Percentiles rank a stretch among this genome's conserved stretches.
These are phyloP conservation scores for Xylaria sp. DNA, from an alignment of 2,329 filamentous ascomycete genomes.

Conservation along the genomic window DNA sequence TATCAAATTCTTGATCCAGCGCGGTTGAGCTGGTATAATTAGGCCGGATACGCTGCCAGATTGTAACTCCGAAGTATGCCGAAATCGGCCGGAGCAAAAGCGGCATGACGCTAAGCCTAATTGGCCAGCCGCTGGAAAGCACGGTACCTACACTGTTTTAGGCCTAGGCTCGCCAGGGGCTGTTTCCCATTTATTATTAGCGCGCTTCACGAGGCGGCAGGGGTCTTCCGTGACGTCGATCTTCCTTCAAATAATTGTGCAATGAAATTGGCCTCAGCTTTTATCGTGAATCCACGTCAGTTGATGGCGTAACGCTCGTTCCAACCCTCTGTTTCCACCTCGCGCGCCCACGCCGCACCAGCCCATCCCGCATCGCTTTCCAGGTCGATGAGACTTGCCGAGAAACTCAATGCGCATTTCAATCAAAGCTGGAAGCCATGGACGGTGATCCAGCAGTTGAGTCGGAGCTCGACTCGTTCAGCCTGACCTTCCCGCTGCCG, in stretches of 20 bases:
- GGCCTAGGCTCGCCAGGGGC: neutral
- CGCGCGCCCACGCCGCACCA: neutral
- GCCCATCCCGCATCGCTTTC: neutral
- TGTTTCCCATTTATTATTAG: slow-evolving; percentile 17
- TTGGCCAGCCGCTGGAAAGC: too few species aligned
- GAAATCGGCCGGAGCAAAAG: too few species aligned
- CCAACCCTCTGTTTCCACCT: slow-evolving; percentile 6
- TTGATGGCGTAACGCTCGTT: slow-evolving; percentile 26
- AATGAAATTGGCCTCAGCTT: slow-evolving; percentile 10
- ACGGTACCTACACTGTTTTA: neutral
- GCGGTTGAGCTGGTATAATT: too few species aligned
- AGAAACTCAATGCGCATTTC: slow-evolving; percentile 32
- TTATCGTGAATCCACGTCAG: slow-evolving; percentile 12
- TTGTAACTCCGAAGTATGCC: too few species aligned
- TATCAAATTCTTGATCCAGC: too few species aligned
- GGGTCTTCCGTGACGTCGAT: slow-evolving; percentile 36
- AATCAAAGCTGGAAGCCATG: slow-evolving; percentile 58
- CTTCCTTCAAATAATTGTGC: slow-evolving; percentile 19
- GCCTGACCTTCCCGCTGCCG: slow-evolving; percentile 85
- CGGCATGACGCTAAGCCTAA: too few species aligned
- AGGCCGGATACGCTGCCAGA: too few species aligned
- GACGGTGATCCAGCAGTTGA: slow-evolving; percentile 80
- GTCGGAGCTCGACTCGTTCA: slow-evolving; percentile 82
- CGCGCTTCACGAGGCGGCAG: slow-evolving; percentile 12
- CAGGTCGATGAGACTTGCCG: neutral